phyloP scores from a whole-genome alignment of 2,329 filamentous ascomycete genomes.

The Ophiostoma triangulosporum region DNA sequence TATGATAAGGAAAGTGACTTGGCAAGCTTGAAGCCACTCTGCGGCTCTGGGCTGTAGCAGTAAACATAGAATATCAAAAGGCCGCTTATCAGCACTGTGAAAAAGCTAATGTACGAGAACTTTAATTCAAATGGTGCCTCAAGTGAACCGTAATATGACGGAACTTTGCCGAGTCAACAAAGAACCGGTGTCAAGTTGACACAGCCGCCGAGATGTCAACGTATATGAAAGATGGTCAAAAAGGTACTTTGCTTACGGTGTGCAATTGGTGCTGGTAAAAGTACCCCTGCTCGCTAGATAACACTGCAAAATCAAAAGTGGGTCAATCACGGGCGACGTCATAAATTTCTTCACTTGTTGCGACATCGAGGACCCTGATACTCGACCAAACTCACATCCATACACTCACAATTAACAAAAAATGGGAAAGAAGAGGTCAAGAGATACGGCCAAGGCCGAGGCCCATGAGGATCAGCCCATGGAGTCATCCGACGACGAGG shows the following conservation, averaged over 20 bases:
- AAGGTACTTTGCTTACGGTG: not conserved
- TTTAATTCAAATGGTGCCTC: too few relatives aligned
- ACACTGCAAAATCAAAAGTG: not conserved
- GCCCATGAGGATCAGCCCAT: constrained; percentile 19
- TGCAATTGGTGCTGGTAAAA: not conserved
- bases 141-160: too few relatives aligned
- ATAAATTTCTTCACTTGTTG: constrained; percentile 8
- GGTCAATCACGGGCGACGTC: constrained; percentile 9
- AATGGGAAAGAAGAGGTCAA: constrained; percentile 26
- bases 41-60: too few relatives aligned
- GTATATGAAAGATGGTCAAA: not conserved
- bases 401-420: not conserved
- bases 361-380: not conserved
- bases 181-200: too few relatives aligned
- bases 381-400: not conserved
- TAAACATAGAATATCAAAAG: too few relatives aligned
- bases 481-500: constrained; percentile 39
- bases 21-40: not conserved
- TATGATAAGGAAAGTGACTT: constrained; percentile 6
- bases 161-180: too few relatives aligned
- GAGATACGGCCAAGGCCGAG: constrained; percentile 21
- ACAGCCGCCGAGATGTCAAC: too few relatives aligned
- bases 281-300: not conserved
- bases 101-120: too few relatives aligned
- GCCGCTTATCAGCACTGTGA: too few relatives aligned